Conservation (phyloP, 345 rosid species). For the Geranium rotundifolium region DNA sequence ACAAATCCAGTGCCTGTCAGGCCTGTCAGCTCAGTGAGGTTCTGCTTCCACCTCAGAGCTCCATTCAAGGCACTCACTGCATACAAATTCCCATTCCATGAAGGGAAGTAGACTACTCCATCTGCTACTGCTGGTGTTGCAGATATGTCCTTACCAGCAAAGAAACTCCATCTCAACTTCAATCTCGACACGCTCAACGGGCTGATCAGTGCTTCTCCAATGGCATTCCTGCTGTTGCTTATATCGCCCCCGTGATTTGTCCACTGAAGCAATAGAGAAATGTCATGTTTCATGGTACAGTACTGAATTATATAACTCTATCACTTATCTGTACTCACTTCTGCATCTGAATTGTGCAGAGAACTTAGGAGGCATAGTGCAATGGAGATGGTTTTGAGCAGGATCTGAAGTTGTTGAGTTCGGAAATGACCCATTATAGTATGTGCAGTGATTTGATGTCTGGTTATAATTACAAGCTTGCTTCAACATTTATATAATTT, state of each 20-base stretch:
- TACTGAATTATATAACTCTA: background rate
- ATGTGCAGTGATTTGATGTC: too few relatives aligned
- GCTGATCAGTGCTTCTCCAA: conserved; percentile 16
- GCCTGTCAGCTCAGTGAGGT: conserved; percentile 28
- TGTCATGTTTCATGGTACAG: too few relatives aligned
- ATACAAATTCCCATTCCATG: conserved; percentile 42
- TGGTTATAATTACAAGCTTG: too few relatives aligned
- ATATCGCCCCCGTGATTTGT: conserved; percentile 32
- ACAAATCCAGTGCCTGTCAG: conserved; percentile 16
- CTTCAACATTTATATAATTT: too few relatives aligned
- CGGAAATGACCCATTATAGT: too few relatives aligned
- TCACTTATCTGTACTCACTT: background rate
- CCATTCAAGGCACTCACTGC: conserved; percentile 40
- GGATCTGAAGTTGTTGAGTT: too few relatives aligned
- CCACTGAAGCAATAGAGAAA: conserved; percentile 21
- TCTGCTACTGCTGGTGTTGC: conserved; percentile 35
- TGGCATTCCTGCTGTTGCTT: conserved; percentile 21
- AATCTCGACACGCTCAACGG: conserved; percentile 12
- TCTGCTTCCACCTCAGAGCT: conserved; percentile 32
- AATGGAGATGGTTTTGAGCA: too few relatives aligned
- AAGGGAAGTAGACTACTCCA: conserved; percentile 34
- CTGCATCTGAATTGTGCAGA: background rate
- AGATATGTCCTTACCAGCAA: conserved; percentile 35
- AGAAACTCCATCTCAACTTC: conserved; percentile 29
- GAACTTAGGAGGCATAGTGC: too few relatives aligned